Percentiles rank a stretch among this genome's conserved stretches.
phyloP scores from a whole-genome alignment of 2,329 filamentous ascomycete species.

The Alternaria incomplexa region DNA sequence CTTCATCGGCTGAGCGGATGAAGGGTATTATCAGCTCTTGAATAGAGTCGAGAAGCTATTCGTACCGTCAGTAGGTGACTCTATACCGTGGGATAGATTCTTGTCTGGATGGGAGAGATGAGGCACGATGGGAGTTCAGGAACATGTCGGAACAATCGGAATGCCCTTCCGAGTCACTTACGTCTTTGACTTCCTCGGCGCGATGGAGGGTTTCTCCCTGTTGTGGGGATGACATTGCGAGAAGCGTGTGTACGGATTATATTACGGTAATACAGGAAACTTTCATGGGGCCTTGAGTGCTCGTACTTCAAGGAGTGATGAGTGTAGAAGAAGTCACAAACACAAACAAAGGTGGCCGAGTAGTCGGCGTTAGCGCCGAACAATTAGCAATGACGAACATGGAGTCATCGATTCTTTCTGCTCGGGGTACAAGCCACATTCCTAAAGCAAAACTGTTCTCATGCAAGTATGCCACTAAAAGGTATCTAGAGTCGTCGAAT shows the following conservation, averaged over 20 bases:
- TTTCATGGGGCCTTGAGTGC: background rate
- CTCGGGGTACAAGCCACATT: background rate
- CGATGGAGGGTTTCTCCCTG: conserved; percentile 34
- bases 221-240: conserved; percentile 4
- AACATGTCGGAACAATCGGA: conserved; percentile 8
- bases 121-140: conserved; percentile 5
- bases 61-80: too few species aligned
- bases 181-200: conserved; percentile 49
- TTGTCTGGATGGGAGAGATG: background rate
- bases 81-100: too few species aligned
- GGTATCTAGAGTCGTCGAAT: conserved; percentile 40
- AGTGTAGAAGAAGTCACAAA: background rate
- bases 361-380: conserved; percentile 13
- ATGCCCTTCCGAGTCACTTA: conserved; percentile 23
- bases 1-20: conserved; percentile 71
- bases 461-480: conserved; percentile 16
- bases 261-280: background rate
- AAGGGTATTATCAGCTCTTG: conserved; percentile 73
- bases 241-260: background rate
- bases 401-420: conserved; percentile 15
- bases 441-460: conserved; percentile 3
- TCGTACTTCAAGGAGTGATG: background rate
- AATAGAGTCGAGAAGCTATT: conserved; percentile 55
- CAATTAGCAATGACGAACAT: conserved; percentile 7
- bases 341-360: conserved; percentile 1